Percentiles rank a stretch among this genome's conserved stretches.
phyloP scores from a whole-genome alignment of 23 red algal genomes.

The Gracilaria gracilis region DNA sequence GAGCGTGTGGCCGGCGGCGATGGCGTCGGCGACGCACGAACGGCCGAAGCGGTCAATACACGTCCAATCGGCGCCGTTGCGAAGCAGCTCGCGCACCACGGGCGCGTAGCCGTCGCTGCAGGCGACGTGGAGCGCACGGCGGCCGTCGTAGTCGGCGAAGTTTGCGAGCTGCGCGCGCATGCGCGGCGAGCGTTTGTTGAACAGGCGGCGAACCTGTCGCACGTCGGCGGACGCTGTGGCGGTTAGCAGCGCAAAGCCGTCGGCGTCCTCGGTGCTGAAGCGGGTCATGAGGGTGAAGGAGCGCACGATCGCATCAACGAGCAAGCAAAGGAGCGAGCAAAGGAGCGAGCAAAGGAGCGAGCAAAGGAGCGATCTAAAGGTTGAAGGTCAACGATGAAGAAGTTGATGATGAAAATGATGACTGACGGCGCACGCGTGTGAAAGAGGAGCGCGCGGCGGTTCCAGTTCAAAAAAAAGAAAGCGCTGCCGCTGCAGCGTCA shows the following conservation, averaged over 20 bases:
- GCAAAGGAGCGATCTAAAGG: too few species aligned
- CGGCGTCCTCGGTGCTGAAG: neutral
- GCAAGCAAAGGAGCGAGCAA: neutral
- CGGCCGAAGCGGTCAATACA: slow-evolving; percentile 68
- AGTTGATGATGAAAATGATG: too few species aligned
- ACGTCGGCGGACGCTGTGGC: slow-evolving; percentile 2
- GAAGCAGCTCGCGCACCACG: slow-evolving; percentile 58
- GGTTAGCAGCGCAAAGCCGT: slow-evolving; percentile 29
- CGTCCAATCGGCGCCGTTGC: slow-evolving; percentile 56
- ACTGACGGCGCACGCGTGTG: too few species aligned
- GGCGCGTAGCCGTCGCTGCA: slow-evolving; percentile 68
- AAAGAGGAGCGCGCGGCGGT: too few species aligned
- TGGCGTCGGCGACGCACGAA: slow-evolving; percentile 65
- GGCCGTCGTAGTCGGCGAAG: slow-evolving; percentile 76
- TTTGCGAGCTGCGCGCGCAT: slow-evolving; percentile 1
- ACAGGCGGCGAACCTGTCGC: neutral
- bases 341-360: too few species aligned
- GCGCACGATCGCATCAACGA: neutral
- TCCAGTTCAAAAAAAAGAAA: too few species aligned
- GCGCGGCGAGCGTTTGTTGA: neutral
- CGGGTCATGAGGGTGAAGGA: neutral
- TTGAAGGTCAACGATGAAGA: too few species aligned
- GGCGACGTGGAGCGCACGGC: slow-evolving; percentile 71
- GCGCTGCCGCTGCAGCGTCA: too few species aligned
- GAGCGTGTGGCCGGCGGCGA: neutral